Percentiles rank a stretch among this genome's conserved stretches.
These are phyloP conservation scores for Jaltomata sinuosa DNA, from an alignment of 257 asterid species.

Conservation along the genomic window DNA sequence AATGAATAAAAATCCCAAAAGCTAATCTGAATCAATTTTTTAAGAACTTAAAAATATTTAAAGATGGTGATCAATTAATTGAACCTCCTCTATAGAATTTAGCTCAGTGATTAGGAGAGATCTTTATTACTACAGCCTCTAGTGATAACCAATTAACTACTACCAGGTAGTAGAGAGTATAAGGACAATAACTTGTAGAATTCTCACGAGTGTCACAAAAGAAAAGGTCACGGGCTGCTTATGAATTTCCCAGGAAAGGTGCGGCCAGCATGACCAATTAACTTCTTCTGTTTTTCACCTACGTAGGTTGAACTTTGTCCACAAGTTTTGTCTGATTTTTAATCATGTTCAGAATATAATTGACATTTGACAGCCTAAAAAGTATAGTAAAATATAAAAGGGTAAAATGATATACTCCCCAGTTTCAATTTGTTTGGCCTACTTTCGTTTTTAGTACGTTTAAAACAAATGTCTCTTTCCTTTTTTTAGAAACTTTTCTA, in stretches of 20 bases:
- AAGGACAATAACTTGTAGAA: background rate
- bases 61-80: too few species aligned
- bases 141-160: background rate
- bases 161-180: background rate
- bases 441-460: too few species aligned
- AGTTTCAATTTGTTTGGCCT: too few species aligned
- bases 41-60: too few species aligned
- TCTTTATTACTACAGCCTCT: background rate
- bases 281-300: background rate
- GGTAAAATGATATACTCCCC: too few species aligned
- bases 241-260: background rate
- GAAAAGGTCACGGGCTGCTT: background rate
- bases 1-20: too few species aligned
- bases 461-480: too few species aligned
- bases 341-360: background rate
- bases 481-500: too few species aligned
- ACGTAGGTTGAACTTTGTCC: background rate
- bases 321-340: background rate
- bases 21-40: too few species aligned
- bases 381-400: too few species aligned
- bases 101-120: background rate
- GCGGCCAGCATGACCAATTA: background rate
- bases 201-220: background rate
- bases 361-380: too few species aligned
- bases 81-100: background rate